phyloP scores from a whole-genome alignment of 805 yeast genomes.

The Starmerella lactis-condensi region DNA sequence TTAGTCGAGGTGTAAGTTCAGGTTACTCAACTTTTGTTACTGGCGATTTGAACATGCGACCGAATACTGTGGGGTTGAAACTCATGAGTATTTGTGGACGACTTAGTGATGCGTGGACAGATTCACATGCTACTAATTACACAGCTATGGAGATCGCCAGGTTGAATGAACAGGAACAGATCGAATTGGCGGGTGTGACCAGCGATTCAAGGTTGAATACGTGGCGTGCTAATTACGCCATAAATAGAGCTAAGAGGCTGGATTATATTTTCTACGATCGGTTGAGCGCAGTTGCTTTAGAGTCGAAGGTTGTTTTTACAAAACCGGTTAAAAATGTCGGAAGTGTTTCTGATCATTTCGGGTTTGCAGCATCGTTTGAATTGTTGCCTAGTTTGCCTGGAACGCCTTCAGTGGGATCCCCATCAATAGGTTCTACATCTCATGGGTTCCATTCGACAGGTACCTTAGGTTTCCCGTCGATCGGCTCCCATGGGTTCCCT shows the following conservation, averaged over 20 bases:
- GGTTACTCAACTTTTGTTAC: conserved; percentile 79
- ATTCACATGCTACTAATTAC: conserved; percentile 30
- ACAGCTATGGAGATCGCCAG: conserved; percentile 27
- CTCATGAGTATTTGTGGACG: conserved; percentile 53
- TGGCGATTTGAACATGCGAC: conserved; percentile 82
- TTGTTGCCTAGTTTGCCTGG: too few species aligned
- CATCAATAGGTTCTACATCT: too few species aligned
- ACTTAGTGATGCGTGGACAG: conserved; percentile 58
- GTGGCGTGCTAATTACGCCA: conserved; percentile 43
- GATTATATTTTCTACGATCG: conserved; percentile 76
- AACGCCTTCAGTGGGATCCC: too few species aligned
- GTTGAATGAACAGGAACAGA: conserved; percentile 42
- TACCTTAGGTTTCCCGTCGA: too few species aligned
- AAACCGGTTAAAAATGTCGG: conserved; percentile 50
- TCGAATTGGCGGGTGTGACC: conserved; percentile 61
- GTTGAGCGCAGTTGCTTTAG: conserved; percentile 31
- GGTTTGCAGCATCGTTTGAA: conserved; percentile 24
- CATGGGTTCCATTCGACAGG: too few species aligned
- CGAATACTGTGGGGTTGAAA: conserved; percentile 66
- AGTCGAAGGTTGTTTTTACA: conserved; percentile 58
- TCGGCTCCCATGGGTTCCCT: too few species aligned
- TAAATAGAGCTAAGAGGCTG: conserved; percentile 63
- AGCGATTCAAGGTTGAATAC: conserved; percentile 78
- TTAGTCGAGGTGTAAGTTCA: conserved; percentile 40
- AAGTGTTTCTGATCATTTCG: conserved; percentile 87